A percentile compares a stretch with the other conserved stretches of the same genome.
These are phyloP conservation scores for Rhizopus stolonifer DNA, from an alignment of 371 early-diverging fungal species.

Conservation along the genomic window DNA sequence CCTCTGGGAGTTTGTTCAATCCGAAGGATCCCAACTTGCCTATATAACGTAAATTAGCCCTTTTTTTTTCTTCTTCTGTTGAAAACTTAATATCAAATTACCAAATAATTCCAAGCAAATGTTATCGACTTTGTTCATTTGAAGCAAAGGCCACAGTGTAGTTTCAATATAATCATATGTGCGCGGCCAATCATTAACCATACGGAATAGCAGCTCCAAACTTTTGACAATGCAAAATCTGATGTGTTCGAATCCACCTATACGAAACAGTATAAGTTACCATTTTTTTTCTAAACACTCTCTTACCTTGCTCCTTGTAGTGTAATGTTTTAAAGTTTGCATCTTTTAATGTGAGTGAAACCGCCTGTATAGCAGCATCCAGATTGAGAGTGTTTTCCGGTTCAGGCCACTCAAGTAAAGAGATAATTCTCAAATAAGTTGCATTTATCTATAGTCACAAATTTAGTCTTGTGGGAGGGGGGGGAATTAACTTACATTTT, in stretches of 20 bases:
- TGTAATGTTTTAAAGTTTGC: background rate
- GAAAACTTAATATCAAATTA: background rate
- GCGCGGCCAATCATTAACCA: background rate
- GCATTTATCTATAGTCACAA: background rate
- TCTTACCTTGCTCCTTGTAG: background rate
- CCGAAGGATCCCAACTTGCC: background rate
- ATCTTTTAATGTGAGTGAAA: background rate
- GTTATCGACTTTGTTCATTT: background rate
- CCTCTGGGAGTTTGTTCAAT: no score
- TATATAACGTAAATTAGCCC: background rate
- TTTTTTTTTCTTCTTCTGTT: background rate
- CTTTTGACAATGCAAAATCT: slow-evolving; percentile 1
- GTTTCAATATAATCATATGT: background rate
- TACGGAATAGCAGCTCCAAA: background rate
- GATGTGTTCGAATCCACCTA: background rate
- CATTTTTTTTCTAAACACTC: background rate
- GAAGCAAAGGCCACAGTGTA: background rate
- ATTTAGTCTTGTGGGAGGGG: background rate
- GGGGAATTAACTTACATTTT: background rate
- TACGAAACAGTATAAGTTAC: background rate
- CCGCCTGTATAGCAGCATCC: background rate
- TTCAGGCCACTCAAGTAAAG: background rate
- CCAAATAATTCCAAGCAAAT: background rate
- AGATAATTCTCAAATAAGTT: background rate
- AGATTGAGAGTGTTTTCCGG: background rate